Percentiles rank a stretch among this genome's conserved stretches.
Conservation (phyloP, 1,284 basidiomycete genomes). For the Sparassis latifolia region DNA sequence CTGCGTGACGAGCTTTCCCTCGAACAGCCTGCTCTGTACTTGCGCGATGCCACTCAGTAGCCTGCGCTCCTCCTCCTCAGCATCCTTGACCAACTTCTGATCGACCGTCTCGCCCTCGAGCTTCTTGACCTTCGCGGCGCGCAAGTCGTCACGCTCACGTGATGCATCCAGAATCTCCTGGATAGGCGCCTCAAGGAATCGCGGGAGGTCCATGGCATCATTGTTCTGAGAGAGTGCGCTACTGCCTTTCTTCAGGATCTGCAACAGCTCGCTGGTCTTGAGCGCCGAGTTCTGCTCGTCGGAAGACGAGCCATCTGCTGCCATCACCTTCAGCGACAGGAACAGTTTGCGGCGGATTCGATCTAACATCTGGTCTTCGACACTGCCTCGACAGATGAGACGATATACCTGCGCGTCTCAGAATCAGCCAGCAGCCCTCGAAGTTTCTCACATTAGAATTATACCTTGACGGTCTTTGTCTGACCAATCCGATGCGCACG, state of each 20-base stretch:
- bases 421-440: background rate
- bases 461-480: constrained; percentile 74
- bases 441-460: background rate
- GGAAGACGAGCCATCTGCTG: constrained; percentile 23
- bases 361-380: constrained; percentile 64
- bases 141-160: constrained; percentile 29
- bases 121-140: constrained; percentile 20
- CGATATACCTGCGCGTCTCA: constrained; percentile 41
- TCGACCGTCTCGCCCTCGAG: constrained; percentile 18
- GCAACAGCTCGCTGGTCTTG: constrained; percentile 41
- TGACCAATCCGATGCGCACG: constrained; percentile 79
- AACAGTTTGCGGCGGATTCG: constrained; percentile 57
- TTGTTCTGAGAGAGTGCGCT: constrained; percentile 39
- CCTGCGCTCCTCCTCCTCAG: constrained; percentile 48
- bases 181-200: constrained; percentile 37
- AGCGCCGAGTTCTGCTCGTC: constrained; percentile 24
- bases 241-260: constrained; percentile 49
- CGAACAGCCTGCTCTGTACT: constrained; percentile 52
- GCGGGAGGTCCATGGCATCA: constrained; percentile 31
- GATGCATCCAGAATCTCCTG: constrained; percentile 39
- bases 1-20: constrained; percentile 41
- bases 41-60: constrained; percentile 48
- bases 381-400: constrained; percentile 49
- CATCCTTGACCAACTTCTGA: constrained; percentile 32
- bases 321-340: constrained; percentile 54